Evolutionary conservation across 352 stramenopile species (phyloP).

Genomic region (Aphanomyces euteiches): DNA sequence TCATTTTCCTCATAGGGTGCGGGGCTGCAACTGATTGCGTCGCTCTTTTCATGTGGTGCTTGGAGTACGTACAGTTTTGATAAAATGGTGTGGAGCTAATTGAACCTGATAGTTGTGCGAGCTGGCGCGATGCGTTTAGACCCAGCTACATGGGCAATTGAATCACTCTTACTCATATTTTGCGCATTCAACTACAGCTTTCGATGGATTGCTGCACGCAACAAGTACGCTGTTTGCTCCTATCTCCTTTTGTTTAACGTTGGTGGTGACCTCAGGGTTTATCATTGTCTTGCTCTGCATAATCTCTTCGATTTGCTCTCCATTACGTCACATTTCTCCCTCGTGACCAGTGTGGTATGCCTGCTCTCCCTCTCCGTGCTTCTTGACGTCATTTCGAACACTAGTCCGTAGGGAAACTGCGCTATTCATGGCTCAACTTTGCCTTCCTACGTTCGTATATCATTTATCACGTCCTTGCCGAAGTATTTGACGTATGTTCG

Average conservation of each 20-base stretch:
- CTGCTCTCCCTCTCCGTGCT: neutral
- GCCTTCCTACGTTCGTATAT: conserved; percentile 82
- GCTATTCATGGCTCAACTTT: conserved; percentile 82
- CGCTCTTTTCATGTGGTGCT: conserved; percentile 71
- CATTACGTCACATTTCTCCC: conserved; percentile 78
- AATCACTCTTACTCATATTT: conserved; percentile 69
- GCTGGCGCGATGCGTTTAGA: conserved; percentile 60
- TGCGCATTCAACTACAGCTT: conserved; percentile 65
- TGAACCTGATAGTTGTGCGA: conserved; percentile 51
- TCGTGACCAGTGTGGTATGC: conserved; percentile 46
- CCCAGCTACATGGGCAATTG: conserved; percentile 78
- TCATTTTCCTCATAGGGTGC: conserved; percentile 47
- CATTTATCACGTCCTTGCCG: conserved; percentile 72
- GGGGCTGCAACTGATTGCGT: conserved; percentile 72
- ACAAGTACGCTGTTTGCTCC: conserved; percentile 56
- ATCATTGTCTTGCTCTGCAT: conserved; percentile 45
- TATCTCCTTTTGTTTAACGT: conserved; percentile 2
- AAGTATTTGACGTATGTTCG: conserved; percentile 46
- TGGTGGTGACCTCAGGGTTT: conserved; percentile 16
- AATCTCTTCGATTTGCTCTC: conserved; percentile 80
- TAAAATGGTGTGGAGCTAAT: neutral
- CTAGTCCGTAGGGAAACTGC: conserved; percentile 21
- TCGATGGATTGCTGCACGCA: conserved; percentile 73
- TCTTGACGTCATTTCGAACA: neutral
- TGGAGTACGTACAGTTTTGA: conserved; percentile 60